Conservation (phyloP, 1,139 yeast genomes). For the Lodderomyces metapsilosis region DNA sequence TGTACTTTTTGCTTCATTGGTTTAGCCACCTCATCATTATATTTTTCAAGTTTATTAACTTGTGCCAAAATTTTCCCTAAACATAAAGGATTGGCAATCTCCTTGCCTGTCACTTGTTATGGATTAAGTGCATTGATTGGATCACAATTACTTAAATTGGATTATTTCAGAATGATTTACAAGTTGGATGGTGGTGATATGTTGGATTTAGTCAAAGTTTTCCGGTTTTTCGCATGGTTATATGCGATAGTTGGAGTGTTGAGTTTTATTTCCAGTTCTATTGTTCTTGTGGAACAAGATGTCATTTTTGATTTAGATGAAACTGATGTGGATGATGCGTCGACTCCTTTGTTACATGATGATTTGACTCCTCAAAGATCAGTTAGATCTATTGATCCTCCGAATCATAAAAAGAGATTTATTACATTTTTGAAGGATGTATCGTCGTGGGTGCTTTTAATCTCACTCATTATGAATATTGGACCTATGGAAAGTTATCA, state of each 20-base stretch:
- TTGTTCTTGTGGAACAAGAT: constrained; percentile 62
- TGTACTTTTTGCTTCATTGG: constrained; percentile 58
- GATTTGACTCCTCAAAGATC: constrained; percentile 18
- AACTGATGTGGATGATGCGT: constrained; percentile 11
- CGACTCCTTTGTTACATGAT: constrained; percentile 9
- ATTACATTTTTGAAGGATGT: constrained; percentile 55
- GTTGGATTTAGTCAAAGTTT: constrained; percentile 35
- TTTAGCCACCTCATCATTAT: constrained; percentile 75
- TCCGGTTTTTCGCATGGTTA: constrained; percentile 54
- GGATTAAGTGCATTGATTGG: constrained; percentile 75
- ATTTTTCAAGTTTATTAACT: constrained; percentile 73
- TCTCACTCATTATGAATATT: constrained; percentile 63
- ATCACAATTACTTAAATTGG: constrained; percentile 51
- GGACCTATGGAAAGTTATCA: constrained; percentile 91
- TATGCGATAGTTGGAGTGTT: constrained; percentile 56
- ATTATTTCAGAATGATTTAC: constrained; percentile 44
- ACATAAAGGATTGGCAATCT: constrained; percentile 75
- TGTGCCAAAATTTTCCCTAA: constrained; percentile 82
- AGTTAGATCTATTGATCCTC: constrained; percentile 36
- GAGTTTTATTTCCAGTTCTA: constrained; percentile 62
- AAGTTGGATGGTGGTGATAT: constrained; percentile 10
- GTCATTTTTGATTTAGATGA: constrained; percentile 34
- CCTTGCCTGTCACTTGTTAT: constrained; percentile 83
- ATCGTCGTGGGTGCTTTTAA: constrained; percentile 62
- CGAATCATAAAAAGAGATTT: constrained; percentile 50